Percentiles rank a stretch among this genome's conserved stretches.
phyloP scores from a whole-genome alignment of 23 red algal genomes.

The Gracilaria caudata region DNA sequence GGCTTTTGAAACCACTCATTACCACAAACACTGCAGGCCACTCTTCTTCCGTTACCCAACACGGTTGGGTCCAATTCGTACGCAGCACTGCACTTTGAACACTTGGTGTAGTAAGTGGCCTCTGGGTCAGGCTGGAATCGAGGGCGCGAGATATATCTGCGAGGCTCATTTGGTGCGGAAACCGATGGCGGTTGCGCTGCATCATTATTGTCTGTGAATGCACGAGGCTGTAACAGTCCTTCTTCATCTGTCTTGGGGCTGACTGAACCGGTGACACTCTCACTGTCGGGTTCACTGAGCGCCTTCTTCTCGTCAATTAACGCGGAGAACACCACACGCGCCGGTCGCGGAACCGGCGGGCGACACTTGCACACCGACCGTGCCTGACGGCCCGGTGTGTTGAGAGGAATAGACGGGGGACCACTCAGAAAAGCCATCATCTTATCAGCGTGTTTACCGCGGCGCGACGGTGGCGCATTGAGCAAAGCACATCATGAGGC shows the following conservation, averaged over 20 bases:
- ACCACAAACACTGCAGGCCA: slow-evolving; percentile 54
- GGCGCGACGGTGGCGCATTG: background rate
- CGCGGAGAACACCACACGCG: slow-evolving; percentile 42
- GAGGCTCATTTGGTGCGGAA: background rate
- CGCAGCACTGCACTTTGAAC: slow-evolving; percentile 43
- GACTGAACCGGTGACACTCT: background rate
- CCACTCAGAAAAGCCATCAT: slow-evolving; percentile 51
- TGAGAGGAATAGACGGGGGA: slow-evolving; percentile 13
- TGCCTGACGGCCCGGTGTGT: background rate
- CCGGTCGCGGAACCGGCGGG: slow-evolving; percentile 5
- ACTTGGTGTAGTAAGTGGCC: slow-evolving; percentile 52
- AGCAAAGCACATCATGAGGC: too few species aligned
- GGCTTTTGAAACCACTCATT: slow-evolving; percentile 72
- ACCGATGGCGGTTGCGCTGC: background rate
- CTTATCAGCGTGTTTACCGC: background rate
- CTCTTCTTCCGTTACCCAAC: slow-evolving; percentile 36
- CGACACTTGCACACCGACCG: slow-evolving; percentile 21
- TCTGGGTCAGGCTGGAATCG: slow-evolving; percentile 43
- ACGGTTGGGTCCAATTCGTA: slow-evolving; percentile 39
- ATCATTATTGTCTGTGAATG: background rate
- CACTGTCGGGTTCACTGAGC: background rate
- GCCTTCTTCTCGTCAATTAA: slow-evolving; percentile 35
- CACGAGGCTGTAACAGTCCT: background rate
- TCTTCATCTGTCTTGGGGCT: background rate
- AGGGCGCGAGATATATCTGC: background rate